phyloP scores from a whole-genome alignment of 306 rosid genomes.

The Trichosanthes truncata region DNA sequence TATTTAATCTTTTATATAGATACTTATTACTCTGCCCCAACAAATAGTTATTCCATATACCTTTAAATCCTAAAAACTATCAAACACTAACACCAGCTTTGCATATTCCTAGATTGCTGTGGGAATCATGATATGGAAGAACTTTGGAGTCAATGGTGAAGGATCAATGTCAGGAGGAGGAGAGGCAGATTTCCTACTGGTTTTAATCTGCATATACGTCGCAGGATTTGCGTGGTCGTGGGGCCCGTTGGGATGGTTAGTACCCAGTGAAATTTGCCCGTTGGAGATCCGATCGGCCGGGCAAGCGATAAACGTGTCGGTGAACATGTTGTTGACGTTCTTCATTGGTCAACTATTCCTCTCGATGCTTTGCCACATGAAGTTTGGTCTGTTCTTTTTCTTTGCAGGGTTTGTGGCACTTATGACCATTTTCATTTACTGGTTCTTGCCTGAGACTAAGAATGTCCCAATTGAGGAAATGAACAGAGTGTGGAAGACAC shows the following conservation, averaged over 20 bases:
- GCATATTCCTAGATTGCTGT: constrained; percentile 8
- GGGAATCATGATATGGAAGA: constrained; percentile 21
- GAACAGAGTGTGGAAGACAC: constrained; percentile 33
- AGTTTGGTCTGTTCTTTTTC: constrained; percentile 46
- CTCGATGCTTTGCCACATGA: constrained; percentile 44
- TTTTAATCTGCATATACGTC: constrained; percentile 44
- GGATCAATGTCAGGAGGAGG: constrained; percentile 22
- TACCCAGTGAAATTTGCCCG: constrained; percentile 51
- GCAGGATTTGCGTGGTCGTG: constrained; percentile 75
- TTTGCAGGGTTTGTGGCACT: constrained; percentile 28
- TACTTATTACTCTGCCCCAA: neutral
- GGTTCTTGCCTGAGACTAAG: constrained; percentile 49
- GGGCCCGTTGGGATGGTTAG: constrained; percentile 61
- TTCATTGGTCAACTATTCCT: constrained; percentile 34
- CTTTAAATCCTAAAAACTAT: neutral
- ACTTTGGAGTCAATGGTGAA: constrained; percentile 30
- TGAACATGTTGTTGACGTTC: constrained; percentile 49
- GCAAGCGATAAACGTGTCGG: constrained; percentile 38
- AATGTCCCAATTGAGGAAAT: constrained; percentile 44
- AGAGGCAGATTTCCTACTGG: constrained; percentile 18
- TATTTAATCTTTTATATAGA: too few relatives aligned
- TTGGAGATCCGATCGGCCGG: constrained; percentile 51
- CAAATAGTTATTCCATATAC: neutral
- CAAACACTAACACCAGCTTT: neutral
- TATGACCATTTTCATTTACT: constrained; percentile 32